phyloP scores from a whole-genome alignment of 805 yeast species.

The Metschnikowia cerradonensis region DNA sequence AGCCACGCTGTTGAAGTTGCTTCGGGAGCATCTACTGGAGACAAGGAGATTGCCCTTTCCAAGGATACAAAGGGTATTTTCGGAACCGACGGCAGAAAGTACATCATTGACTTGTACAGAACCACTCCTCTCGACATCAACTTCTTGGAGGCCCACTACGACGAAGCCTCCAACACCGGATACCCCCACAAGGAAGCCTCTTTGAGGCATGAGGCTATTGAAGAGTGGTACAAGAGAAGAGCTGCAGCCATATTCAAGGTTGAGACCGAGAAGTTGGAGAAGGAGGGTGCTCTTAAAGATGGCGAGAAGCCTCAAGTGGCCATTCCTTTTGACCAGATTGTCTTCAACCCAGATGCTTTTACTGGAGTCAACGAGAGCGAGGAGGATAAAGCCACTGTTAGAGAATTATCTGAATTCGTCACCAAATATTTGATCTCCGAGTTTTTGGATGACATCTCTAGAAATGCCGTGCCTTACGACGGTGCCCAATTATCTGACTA shows the following conservation, averaged over 20 bases:
- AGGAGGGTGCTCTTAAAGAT: slow-evolving; percentile 31
- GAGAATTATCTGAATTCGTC: slow-evolving; percentile 66
- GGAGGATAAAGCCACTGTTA: slow-evolving; percentile 60
- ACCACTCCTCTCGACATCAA: slow-evolving; percentile 80
- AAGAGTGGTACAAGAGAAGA: slow-evolving; percentile 80
- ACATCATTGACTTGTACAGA: slow-evolving; percentile 79
- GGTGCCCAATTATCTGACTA: slow-evolving; percentile 67
- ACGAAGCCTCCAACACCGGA: slow-evolving; percentile 31
- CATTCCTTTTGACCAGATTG: slow-evolving; percentile 49
- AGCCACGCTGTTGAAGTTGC: slow-evolving; percentile 53
- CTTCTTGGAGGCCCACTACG: slow-evolving; percentile 59
- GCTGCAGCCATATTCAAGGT: slow-evolving; percentile 49
- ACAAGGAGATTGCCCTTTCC: slow-evolving; percentile 57
- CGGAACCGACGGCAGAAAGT: slow-evolving; percentile 83
- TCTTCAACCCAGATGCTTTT: slow-evolving; percentile 79
- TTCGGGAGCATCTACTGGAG: slow-evolving; percentile 36
- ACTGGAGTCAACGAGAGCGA: slow-evolving; percentile 37
- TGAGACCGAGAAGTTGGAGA: slow-evolving; percentile 45
- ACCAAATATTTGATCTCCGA: slow-evolving; percentile 56
- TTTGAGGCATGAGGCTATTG: slow-evolving; percentile 83
- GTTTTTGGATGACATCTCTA: slow-evolving; percentile 52
- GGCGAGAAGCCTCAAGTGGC: slow-evolving; percentile 47
- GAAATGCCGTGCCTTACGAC: slow-evolving; percentile 68
- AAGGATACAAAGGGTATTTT: slow-evolving; percentile 78
- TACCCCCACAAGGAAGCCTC: slow-evolving; percentile 83